Evolutionary conservation across 1,139 yeast genomes (phyloP), one percentile per base, ranked within the genome.

Genomic region (Sugiyamaella japonica): DNA sequence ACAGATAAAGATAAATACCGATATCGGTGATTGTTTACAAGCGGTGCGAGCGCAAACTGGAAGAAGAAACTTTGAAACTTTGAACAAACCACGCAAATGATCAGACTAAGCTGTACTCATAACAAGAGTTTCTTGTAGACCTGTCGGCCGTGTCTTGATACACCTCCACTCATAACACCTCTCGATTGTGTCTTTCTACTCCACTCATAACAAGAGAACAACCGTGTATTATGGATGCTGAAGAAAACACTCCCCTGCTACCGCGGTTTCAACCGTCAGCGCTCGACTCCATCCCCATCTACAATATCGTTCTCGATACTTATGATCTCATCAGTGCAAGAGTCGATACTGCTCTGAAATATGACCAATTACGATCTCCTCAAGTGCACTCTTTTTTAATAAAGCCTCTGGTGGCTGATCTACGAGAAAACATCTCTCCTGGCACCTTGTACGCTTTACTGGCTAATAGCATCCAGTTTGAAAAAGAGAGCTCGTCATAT

Each of bases 321-420:
- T 64, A 68, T 38, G 73, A 70, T 46, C 58, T 68, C 13, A 57
- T 66, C 37, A 67, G 56, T 13, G 57, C 73, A 32, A 70, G 74
- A 49, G 81, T 82, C 15, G 76, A 72, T 43, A 66, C 80, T 25
- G 74, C 79, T 54, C 71, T 82, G 58, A 80, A 79, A 53, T 79
- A 79, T 65, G 85, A 82, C 59, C 85, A 81, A 65, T 69, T 82
- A 55, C 76, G 77, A 56, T 70, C 81, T 1, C 85, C 84, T 1
- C 85, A 80, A 63, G 76, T 79, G 37, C 75, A 79, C 54, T 65
- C 80, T 20, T 73, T 81, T 2, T 66, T 82, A 41, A 74, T 82
- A 45, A 76, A 78, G 59, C 86, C 86, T 0, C 66, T 82, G 23
- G 73, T 77, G 2, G 63, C 63, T 12, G 67, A 62, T 46, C 57